Percentiles rank a stretch among this genome's conserved stretches.
These are phyloP conservation scores for Lecanosticta acicola DNA, from an alignment of 2,329 filamentous ascomycete genomes.

Conservation along the genomic window DNA sequence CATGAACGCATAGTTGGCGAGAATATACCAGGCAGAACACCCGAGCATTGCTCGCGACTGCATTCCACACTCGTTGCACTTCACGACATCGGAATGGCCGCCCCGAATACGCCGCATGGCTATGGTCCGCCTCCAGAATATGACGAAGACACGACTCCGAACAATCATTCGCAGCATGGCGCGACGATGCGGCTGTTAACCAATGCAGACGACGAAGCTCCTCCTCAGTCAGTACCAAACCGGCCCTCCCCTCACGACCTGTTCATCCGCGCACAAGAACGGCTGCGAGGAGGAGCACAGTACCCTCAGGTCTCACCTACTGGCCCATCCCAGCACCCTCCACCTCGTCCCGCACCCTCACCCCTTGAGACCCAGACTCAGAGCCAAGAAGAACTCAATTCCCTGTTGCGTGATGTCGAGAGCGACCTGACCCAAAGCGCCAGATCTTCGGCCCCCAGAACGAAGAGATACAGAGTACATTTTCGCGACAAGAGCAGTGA, in stretches of 20 bases:
- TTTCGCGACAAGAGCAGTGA: constrained; percentile 28
- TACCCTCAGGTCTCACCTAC: constrained; percentile 8
- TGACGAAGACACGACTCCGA: constrained; percentile 35
- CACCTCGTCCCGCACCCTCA: constrained; percentile 8
- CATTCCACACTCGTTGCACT: constrained; percentile 26
- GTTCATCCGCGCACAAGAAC: constrained; percentile 27
- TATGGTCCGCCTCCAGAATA: constrained; percentile 41
- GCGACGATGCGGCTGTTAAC: constrained; percentile 49
- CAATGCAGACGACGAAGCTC: constrained; percentile 37
- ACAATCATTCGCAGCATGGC: constrained; percentile 33
- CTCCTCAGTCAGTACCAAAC: constrained; percentile 28
- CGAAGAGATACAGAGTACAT: constrained; percentile 29
- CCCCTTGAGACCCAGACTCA: constrained; percentile 14
- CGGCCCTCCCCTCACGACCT: constrained; percentile 39
- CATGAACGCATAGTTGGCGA: constrained; percentile 3
- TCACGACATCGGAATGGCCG: not conserved
- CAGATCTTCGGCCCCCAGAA: constrained; percentile 16
- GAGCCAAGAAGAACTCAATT: constrained; percentile 37
- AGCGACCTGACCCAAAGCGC: constrained; percentile 24
- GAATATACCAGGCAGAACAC: not conserved
- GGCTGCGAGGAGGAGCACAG: constrained; percentile 16
- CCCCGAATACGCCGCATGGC: constrained; percentile 21
- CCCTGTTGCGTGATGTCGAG: constrained; percentile 40
- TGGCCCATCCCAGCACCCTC: constrained; percentile 1
- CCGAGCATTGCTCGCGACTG: constrained; percentile 13